Conservation (phyloP, 2,329 filamentous ascomycete species). For the Alternaria infectoria region DNA sequence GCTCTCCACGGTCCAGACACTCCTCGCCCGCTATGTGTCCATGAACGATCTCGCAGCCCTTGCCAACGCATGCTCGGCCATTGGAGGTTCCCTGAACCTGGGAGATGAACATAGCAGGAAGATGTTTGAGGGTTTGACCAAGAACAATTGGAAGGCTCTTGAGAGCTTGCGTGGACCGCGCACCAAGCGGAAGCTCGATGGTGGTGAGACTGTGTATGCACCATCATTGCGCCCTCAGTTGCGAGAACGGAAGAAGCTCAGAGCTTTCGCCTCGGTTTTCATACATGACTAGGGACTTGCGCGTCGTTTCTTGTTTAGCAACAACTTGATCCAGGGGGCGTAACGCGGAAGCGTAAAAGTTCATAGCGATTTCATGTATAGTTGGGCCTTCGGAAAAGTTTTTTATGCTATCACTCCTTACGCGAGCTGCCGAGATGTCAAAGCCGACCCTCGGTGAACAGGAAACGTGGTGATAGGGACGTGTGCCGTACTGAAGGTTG, state of each 20-base stretch:
- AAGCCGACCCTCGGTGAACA: not conserved
- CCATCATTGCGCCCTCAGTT: not conserved
- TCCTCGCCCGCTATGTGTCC: not conserved
- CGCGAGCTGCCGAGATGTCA: not conserved
- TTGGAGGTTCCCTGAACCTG: not conserved
- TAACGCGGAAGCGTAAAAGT: not conserved
- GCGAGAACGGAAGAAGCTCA: not conserved
- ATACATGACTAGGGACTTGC: not conserved
- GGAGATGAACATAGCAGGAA: not conserved
- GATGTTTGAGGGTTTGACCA: not conserved
- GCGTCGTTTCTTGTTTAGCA: not conserved
- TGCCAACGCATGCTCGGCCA: not conserved
- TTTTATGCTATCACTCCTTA: not conserved
- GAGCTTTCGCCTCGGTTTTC: not conserved
- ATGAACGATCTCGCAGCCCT: not conserved
- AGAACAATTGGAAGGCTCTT: not conserved
- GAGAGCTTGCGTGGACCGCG: not conserved
- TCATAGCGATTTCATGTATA: not conserved
- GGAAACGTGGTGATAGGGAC: not conserved
- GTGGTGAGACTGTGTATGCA: not conserved
- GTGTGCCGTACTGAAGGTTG: not conserved
- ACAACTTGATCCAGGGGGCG: not conserved
- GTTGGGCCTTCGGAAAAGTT: not conserved
- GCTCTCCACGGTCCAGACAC: not conserved
- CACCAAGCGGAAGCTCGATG: not conserved